These are phyloP conservation scores for Ophiostoma novo-ulmi DNA, from an alignment of 2,329 filamentous ascomycete genomes.

Conservation along the genomic window DNA sequence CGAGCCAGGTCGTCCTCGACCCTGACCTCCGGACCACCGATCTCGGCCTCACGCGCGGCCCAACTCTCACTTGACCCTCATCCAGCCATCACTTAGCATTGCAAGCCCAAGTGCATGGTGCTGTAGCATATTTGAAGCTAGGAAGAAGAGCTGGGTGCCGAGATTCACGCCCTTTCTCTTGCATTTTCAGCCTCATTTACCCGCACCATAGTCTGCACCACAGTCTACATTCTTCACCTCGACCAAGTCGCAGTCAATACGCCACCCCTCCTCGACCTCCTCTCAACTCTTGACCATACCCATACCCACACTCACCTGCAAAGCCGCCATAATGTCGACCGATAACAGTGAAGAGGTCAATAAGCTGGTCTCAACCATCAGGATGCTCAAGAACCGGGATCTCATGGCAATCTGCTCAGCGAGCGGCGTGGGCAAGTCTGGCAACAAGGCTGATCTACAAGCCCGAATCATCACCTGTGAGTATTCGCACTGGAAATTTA, in stretches of 20 bases:
- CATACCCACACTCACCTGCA: background rate
- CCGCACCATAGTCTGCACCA: background rate
- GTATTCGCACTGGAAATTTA: background rate
- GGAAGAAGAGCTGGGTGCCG: background rate
- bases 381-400: constrained; percentile 53
- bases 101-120: background rate
- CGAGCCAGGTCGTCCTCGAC: background rate
- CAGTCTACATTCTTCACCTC: background rate
- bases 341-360: constrained; percentile 38
- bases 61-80: no score
- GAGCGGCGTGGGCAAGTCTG: constrained; percentile 70
- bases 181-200: background rate
- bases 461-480: constrained; percentile 70
- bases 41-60: background rate
- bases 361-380: constrained; percentile 42
- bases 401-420: constrained; percentile 70
- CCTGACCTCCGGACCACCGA: background rate
- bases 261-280: background rate
- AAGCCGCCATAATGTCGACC: constrained; percentile 25
- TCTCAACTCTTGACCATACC: background rate
- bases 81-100: background rate
- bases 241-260: background rate
- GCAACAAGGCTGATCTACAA: constrained; percentile 81
- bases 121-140: background rate
- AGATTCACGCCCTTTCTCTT: background rate